These are phyloP conservation scores for Arthrobotrys sphaeroides DNA, from an alignment of 2,329 filamentous ascomycete genomes.

Conservation along the genomic window DNA sequence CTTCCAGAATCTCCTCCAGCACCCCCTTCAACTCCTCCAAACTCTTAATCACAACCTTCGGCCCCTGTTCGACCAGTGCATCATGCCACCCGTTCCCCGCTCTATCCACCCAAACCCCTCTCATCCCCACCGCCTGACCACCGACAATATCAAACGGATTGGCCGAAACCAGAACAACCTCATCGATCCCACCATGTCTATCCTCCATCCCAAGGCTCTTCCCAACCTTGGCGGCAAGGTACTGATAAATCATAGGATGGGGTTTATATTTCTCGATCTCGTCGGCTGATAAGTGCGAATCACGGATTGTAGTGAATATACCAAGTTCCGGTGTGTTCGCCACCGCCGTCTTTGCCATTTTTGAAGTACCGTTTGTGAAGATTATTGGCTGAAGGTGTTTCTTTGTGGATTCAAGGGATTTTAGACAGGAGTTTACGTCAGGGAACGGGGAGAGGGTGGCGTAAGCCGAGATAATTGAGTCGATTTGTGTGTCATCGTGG, in stretches of 20 bases:
- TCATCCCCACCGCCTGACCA: constrained; percentile 70
- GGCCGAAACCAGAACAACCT: constrained; percentile 75
- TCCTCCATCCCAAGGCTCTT: constrained; percentile 54
- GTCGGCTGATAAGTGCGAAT: constrained; percentile 68
- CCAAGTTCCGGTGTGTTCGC: constrained; percentile 59
- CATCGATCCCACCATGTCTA: constrained; percentile 61
- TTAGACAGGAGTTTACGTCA: constrained; percentile 69
- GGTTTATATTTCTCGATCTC: constrained; percentile 72
- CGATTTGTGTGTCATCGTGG: constrained; percentile 54
- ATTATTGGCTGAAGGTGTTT: constrained; percentile 67
- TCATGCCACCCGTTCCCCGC: constrained; percentile 73
- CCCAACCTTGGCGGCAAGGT: constrained; percentile 65
- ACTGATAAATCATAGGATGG: constrained; percentile 69
- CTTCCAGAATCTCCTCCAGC: constrained; percentile 37
- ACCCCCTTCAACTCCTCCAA: constrained; percentile 54
- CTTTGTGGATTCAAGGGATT: constrained; percentile 60
- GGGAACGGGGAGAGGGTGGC: constrained; percentile 72
- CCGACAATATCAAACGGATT: constrained; percentile 80
- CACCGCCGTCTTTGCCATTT: constrained; percentile 72
- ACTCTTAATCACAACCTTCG: constrained; percentile 41
- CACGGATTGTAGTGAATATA: constrained; percentile 61
- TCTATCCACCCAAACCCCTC: constrained; percentile 74
- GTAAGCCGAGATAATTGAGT: constrained; percentile 71
- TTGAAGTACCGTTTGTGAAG: constrained; percentile 75
- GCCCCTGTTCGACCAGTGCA: constrained; percentile 63